phyloP scores from a whole-genome alignment of 495 filamentous ascomycete genomes.

The Penicillium bialowiezense region DNA sequence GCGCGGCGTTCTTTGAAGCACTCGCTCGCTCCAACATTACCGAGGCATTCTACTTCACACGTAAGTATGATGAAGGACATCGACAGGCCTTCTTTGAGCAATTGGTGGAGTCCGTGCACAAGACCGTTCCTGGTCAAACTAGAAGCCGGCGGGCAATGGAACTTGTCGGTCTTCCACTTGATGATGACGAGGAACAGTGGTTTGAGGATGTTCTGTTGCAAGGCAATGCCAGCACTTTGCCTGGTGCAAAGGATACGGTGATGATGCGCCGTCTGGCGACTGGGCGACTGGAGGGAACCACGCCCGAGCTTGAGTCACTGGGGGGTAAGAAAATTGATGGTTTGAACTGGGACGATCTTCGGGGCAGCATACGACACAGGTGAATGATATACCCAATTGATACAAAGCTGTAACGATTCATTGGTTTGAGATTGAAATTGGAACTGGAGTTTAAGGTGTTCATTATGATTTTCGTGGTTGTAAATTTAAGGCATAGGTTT shows the following conservation, averaged over 20 bases:
- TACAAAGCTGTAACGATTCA: constrained; percentile 8
- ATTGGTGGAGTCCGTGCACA: constrained; percentile 62
- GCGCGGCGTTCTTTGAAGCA: constrained; percentile 62
- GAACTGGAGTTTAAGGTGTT: neutral
- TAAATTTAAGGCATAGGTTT: too few species aligned
- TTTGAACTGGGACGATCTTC: constrained; percentile 51
- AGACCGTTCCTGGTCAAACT: constrained; percentile 38
- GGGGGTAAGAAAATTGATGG: constrained; percentile 50
- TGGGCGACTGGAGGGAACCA: constrained; percentile 42
- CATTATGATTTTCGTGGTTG: too few species aligned
- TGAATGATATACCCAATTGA: constrained; percentile 18
- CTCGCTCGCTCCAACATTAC: constrained; percentile 64
- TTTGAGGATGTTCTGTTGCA: constrained; percentile 60
- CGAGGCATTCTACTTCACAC: constrained; percentile 71
- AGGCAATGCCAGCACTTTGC: constrained; percentile 59
- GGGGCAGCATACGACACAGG: constrained; percentile 35
- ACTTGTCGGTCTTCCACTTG: constrained; percentile 67
- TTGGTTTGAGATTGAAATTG: constrained; percentile 4
- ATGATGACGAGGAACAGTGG: constrained; percentile 67
- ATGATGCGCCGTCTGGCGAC: constrained; percentile 64
- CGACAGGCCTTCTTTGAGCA: constrained; percentile 62
- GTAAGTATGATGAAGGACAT: constrained; percentile 56
- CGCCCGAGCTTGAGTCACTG: constrained; percentile 36
- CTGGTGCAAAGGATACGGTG: constrained; percentile 64
- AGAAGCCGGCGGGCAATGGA: constrained; percentile 60